A percentile compares a stretch with the other conserved stretches of the same genome.
phyloP scores from a whole-genome alignment of 345 rosid species.

The Dipteronia dyeriana region DNA sequence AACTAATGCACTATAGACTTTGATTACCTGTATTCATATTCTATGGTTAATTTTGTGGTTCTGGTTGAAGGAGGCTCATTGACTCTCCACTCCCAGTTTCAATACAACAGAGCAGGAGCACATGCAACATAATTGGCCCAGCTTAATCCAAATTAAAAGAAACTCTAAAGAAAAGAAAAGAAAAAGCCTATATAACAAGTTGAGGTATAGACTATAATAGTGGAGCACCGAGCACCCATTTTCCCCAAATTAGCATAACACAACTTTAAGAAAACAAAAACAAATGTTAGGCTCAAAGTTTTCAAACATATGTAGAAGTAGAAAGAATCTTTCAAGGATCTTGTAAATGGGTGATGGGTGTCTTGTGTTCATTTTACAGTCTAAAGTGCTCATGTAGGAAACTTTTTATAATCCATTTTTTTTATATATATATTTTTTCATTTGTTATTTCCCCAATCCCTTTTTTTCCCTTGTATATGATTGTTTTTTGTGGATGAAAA shows the following conservation, averaged over 20 bases:
- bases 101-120: not conserved
- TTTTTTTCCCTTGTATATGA: too few species aligned
- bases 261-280: not conserved
- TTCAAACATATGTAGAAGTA: not conserved
- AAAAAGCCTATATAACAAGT: not conserved
- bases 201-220: not conserved
- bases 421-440: too few species aligned
- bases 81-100: not conserved
- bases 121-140: not conserved
- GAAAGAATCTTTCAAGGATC: constrained; percentile 1
- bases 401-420: not conserved
- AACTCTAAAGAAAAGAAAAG: not conserved
- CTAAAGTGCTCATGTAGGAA: not conserved
- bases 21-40: not conserved
- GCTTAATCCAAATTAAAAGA: not conserved
- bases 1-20: not conserved
- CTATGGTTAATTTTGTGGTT: too few species aligned
- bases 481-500: too few species aligned
- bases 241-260: constrained; percentile 14
- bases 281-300: not conserved
- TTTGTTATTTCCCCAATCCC: too few species aligned
- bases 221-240: constrained; percentile 10
- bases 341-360: not conserved
- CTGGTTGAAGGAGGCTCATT: not conserved
- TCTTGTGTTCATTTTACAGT: constrained; percentile 12